Evolutionary conservation across 129 eudicot genomes (phyloP), one percentile per base, ranked within the genome.

Genomic region (Sambucus nigra): DNA sequence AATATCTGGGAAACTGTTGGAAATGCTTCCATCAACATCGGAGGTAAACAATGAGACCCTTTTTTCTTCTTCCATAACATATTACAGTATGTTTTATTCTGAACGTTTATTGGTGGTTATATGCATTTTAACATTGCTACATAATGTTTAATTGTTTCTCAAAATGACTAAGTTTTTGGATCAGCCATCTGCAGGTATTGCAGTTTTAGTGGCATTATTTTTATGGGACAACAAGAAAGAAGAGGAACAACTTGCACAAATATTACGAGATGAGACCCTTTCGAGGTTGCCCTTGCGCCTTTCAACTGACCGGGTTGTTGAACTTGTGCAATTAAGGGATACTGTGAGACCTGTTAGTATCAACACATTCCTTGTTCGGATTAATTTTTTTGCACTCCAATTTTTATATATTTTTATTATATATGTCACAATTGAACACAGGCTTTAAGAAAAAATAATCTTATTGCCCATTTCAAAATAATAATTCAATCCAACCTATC

Each of bases 191-290:
- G 71, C 87, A 92, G 99, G 99, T 71, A 82, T 86, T 67, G 64
- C 77, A 61, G 91, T 63, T 67, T 65, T 92, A 40, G 96, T 92
- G 69, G 96, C 94, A 24, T 77, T 92, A 39, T 74, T 72, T 53
- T 38, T 86, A 12, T 92, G 99, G 99, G 99, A 92, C 57, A 86
- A 82, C 76, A 86, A 80, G 73, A 92, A 92, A 60, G 99, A 92
- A 70, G 99, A 92, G 82, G 99, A 92, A 65, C 99, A 86, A 63
- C 76, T 92, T 69, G 75, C 96, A 53, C 99, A 92, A 65, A 92
- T 92, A 68, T 61, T 83, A 18, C 72, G 99, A 44, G 62, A 92
- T 60, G 99, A 92, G 73, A 92, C 94, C 12, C 57, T 92, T 53
- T 92, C 99, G 47, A 75, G 99, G 72, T 68, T 92, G 75, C 99